Conservation (phyloP, 2,329 filamentous ascomycete species). For the Trichoderma gracile region DNA sequence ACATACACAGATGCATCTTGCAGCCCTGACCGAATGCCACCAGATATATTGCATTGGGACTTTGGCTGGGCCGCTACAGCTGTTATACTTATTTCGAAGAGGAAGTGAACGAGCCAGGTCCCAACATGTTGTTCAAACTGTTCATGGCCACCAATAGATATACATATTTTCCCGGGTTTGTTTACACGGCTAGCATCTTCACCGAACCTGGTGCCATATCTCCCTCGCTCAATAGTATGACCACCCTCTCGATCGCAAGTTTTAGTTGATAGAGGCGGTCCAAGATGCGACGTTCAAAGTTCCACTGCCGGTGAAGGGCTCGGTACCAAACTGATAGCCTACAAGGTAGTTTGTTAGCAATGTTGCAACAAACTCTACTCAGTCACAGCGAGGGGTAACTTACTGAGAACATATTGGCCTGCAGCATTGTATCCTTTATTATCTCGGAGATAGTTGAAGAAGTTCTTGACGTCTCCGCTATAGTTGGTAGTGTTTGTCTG, state of each 20-base stretch:
- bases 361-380: not conserved
- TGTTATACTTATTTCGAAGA: too few relatives aligned
- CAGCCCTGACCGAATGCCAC: too few relatives aligned
- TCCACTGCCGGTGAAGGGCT: conserved; percentile 11
- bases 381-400: not conserved
- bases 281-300: conserved; percentile 2
- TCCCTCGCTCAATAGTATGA: not conserved
- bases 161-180: too few relatives aligned
- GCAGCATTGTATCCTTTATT: conserved; percentile 10
- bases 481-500: not conserved
- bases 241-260: not conserved
- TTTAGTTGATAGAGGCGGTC: conserved; percentile 4
- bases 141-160: too few relatives aligned
- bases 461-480: conserved; percentile 12
- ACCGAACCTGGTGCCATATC: too few relatives aligned
- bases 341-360: not conserved
- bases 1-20: too few relatives aligned
- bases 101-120: too few relatives aligned
- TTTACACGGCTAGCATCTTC: too few relatives aligned
- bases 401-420: conserved; percentile 20
- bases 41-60: too few relatives aligned
- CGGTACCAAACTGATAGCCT: conserved; percentile 19
- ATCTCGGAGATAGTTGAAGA: conserved; percentile 5
- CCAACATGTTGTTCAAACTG: too few relatives aligned
- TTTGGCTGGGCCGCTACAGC: too few relatives aligned